A percentile compares a stretch with the other conserved stretches of the same genome.
Conservation (phyloP, 2,329 filamentous ascomycete species). For the Ophiobolus disseminans region DNA sequence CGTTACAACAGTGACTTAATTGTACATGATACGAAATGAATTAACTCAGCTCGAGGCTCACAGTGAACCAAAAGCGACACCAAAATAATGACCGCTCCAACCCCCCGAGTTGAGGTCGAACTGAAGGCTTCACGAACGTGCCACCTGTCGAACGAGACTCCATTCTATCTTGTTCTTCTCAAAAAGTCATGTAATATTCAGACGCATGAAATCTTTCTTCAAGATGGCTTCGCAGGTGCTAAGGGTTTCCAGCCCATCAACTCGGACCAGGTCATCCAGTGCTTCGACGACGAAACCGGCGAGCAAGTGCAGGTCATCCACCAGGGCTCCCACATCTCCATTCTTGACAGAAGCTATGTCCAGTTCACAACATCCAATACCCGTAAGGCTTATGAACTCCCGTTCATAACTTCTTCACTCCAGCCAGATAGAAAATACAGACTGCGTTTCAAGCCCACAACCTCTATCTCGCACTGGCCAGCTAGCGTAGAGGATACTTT, state of each 20-base stretch:
- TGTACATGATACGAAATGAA: too few relatives aligned
- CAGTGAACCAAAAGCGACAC: too few relatives aligned
- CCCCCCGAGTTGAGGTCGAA: slow-evolving; percentile 4
- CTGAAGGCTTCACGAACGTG: slow-evolving; percentile 7
- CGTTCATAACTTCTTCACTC: slow-evolving; percentile 10
- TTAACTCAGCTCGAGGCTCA: too few relatives aligned
- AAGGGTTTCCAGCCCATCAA: slow-evolving; percentile 9
- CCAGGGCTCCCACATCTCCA: slow-evolving; percentile 6
- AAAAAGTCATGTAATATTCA: background rate
- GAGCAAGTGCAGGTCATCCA: slow-evolving; percentile 10
- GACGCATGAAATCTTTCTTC: slow-evolving; percentile 7
- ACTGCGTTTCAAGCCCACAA: slow-evolving; percentile 7
- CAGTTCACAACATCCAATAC: slow-evolving; percentile 7
- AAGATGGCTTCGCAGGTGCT: slow-evolving; percentile 11
- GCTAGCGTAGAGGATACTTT: slow-evolving; percentile 5
- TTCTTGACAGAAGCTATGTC: background rate
- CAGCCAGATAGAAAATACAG: slow-evolving; percentile 9
- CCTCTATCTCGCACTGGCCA: slow-evolving; percentile 10
- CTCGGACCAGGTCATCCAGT: slow-evolving; percentile 9
- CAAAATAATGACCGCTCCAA: background rate
- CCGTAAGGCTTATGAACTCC: slow-evolving; percentile 10
- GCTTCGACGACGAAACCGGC: slow-evolving; percentile 9
- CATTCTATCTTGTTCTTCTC: slow-evolving; percentile 7
- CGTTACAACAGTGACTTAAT: background rate
- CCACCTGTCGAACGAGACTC: slow-evolving; percentile 12